Base-by-base conservation (phyloP, 2,329 filamentous ascomycete genomes). In the Alternaria solani region DNA sequence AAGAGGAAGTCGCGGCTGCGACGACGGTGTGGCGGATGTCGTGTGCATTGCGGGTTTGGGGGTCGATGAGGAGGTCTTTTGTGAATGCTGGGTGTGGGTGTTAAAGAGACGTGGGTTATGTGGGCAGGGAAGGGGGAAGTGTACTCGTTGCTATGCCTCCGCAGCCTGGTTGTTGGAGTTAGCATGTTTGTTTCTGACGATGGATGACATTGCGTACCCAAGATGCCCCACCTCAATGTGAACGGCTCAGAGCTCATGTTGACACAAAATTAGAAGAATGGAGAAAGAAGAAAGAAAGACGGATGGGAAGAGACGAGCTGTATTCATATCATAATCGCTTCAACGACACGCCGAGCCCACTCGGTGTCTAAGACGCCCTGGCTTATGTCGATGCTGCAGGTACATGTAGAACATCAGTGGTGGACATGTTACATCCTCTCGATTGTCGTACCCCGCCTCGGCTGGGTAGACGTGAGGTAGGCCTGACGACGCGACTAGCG, bases 1-100 rank as follows among this genome's bases (percentile, higher is more conserved):
- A 92, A 39, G 86, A 88, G 4, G 92, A 95, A 0, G 92, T 94
- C 20, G 92, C 91, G 4, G 91, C 93, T 23, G 92, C 93, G n/a
- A 89, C 87, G 49, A 96, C 86, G 69, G 88, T 87, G 80, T 97
- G 93, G 57, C 86, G 85, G 64, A 96, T 84, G 69, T 96, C 91
- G 59, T 82, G 81, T 53, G 91, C 90, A 51, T 85, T 86, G 67
- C 93, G 91, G 46, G 84, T 83, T 39, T 85, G 82, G 12, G 93
- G 90, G 78, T 94, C 88, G 62, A 87, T 85, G 66, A 94, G 88
- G 51, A 97, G 86, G 74, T 96, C 93, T 79, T 89, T 89, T 71
- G 89, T 86, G 93, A 93, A 0, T 84, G 72, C 76, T 90, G 85
- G 69, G 91, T 30, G 90, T 23, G 54, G 11, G 25, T 23, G 38